Percentiles rank a stretch among this genome's conserved stretches.
These are phyloP conservation scores for Fusarium pseudocircinatum DNA, from an alignment of 2,329 filamentous ascomycete species.

Conservation along the genomic window DNA sequence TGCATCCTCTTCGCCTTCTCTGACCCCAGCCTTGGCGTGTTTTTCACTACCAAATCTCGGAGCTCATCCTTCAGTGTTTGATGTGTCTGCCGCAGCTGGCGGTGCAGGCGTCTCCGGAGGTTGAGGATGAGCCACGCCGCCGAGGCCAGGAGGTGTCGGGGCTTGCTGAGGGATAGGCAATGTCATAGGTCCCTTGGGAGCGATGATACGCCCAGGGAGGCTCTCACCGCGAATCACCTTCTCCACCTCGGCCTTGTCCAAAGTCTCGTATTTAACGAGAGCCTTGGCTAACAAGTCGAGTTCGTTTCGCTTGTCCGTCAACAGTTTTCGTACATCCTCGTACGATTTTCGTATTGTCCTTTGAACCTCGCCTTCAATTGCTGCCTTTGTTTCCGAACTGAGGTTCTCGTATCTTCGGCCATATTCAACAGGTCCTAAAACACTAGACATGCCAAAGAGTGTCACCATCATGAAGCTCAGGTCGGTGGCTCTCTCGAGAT, in stretches of 20 bases:
- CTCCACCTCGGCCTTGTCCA: constrained; percentile 88
- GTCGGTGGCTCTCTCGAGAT: constrained; percentile 83
- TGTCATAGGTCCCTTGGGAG: constrained; percentile 64
- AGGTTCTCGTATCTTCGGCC: constrained; percentile 81
- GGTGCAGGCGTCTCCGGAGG: constrained; percentile 49
- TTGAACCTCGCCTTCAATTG: constrained; percentile 90
- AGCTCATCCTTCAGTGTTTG: constrained; percentile 38
- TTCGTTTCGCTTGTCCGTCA: constrained; percentile 81
- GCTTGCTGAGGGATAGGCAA: constrained; percentile 50
- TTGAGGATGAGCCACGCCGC: constrained; percentile 48
- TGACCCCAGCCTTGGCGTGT: not conserved
- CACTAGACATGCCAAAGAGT: constrained; percentile 86
- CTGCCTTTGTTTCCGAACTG: constrained; percentile 84
- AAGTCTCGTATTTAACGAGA: constrained; percentile 91
- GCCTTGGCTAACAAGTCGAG: constrained; percentile 89
- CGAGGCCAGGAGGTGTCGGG: constrained; percentile 49
- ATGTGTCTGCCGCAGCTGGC: constrained; percentile 46
- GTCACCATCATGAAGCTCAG: constrained; percentile 91
- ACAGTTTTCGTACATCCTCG: constrained; percentile 74
- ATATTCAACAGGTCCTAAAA: constrained; percentile 90
- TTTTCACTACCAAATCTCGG: not conserved
- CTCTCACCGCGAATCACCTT: constrained; percentile 89
- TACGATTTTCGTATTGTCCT: constrained; percentile 84
- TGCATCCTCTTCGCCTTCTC: not conserved
- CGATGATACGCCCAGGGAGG: constrained; percentile 68